These are phyloP conservation scores for Pichia pseudocactophila DNA, from an alignment of 805 yeast genomes.

Conservation along the genomic window DNA sequence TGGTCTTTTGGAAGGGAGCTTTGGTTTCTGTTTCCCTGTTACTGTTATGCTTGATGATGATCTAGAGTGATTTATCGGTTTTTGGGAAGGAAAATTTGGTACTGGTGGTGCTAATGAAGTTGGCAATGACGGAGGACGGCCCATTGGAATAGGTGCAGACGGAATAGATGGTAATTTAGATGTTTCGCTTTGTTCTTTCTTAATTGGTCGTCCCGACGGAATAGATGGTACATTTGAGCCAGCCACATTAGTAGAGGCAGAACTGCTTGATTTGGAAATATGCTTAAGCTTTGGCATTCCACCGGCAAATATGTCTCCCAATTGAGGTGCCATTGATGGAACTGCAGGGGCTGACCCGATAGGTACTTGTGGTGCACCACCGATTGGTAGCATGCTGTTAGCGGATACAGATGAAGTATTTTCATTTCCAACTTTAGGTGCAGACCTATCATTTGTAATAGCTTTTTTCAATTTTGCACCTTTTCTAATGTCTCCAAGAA, in stretches of 20 bases:
- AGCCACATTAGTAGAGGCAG: constrained; percentile 15
- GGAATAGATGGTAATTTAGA: constrained; percentile 21
- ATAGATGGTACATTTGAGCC: constrained; percentile 22
- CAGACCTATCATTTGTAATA: constrained; percentile 57
- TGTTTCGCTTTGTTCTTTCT: constrained; percentile 18
- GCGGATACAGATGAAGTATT: constrained; percentile 12
- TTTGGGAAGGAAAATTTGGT: constrained; percentile 1
- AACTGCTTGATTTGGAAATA: constrained; percentile 20
- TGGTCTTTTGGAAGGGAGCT: constrained; percentile 17
- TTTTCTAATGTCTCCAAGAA: constrained; percentile 77
- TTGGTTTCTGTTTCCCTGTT: constrained; percentile 15
- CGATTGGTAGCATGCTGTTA: constrained; percentile 12
- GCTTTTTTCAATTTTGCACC: constrained; percentile 56
- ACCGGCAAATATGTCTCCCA: constrained; percentile 67
- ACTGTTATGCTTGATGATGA: neutral
- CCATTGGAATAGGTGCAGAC: constrained; percentile 13
- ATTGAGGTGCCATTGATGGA: constrained; percentile 36
- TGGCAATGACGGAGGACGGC: constrained; percentile 1
- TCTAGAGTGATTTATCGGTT: neutral
- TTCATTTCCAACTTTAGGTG: constrained; percentile 40
- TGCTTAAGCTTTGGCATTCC: constrained; percentile 69
- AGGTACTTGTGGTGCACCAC: constrained; percentile 19
- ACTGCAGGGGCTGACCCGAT: constrained; percentile 20
- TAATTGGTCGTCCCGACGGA: constrained; percentile 15
- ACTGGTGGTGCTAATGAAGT: constrained; percentile 13